Evolutionary conservation across 2,329 filamentous ascomycete genomes (phyloP).

Genomic region (Ceratocystis papillata): DNA sequence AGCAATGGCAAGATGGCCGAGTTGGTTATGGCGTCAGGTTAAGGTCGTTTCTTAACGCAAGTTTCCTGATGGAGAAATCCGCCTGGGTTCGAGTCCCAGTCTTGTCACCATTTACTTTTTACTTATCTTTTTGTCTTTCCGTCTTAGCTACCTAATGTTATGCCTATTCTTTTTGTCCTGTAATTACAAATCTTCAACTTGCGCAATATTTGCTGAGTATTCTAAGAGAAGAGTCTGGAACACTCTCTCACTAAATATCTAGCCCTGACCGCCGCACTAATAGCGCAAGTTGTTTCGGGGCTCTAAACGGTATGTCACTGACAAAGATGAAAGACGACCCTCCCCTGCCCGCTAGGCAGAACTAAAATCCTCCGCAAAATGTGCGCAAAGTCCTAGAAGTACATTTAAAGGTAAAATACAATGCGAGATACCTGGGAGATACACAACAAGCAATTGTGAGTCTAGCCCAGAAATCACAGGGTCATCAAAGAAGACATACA

Average conservation of each 20-base stretch:
- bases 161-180: neutral
- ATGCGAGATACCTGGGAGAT: neutral
- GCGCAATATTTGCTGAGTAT: neutral
- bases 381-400: constrained; percentile 1
- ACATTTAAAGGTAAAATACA: neutral
- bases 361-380: constrained; percentile 19
- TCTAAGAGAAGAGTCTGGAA: constrained; percentile 1
- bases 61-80: constrained; percentile 25
- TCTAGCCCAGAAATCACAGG: neutral
- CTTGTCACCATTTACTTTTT: constrained; percentile 16
- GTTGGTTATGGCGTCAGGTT: constrained; percentile 34
- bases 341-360: neutral
- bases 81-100: constrained; percentile 25
- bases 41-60: constrained; percentile 28
- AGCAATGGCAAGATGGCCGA: constrained; percentile 30
- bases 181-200: neutral
- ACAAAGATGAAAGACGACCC: neutral
- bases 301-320: constrained; percentile 15
- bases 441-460: neutral
- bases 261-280: neutral
- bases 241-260: neutral
- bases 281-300: neutral
- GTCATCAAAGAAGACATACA: neutral
- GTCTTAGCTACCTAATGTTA: neutral
- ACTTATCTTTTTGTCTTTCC: neutral